Conservation (phyloP, 2,329 filamentous ascomycete genomes). For the Sarocladium oryzae region DNA sequence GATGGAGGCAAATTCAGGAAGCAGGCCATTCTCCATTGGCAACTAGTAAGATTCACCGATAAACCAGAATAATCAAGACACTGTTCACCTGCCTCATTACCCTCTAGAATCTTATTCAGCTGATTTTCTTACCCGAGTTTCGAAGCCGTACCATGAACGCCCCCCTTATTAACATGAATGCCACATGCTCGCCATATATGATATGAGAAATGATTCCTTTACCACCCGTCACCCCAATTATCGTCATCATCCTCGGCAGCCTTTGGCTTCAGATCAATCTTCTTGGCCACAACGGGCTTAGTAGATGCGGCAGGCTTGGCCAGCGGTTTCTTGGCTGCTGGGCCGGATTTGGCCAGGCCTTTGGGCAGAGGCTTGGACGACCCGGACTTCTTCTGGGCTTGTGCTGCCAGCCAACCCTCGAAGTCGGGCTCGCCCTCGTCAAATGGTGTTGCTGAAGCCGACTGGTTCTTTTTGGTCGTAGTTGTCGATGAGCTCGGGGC, state of each 20-base stretch:
- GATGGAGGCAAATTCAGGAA: no score
- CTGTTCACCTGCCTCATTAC: no score
- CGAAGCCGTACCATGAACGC: background rate
- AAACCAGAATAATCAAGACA: no score
- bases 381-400: conserved; percentile 65
- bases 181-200: background rate
- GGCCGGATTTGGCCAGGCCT: conserved; percentile 61
- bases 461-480: conserved; percentile 16
- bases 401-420: conserved; percentile 87
- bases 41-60: no score
- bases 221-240: conserved; percentile 63
- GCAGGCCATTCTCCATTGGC: no score
- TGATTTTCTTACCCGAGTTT: background rate
- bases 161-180: background rate
- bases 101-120: no score
- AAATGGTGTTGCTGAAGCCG: conserved; percentile 45
- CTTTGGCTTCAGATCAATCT: conserved; percentile 63
- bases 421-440: conserved; percentile 93
- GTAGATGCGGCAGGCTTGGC: conserved; percentile 31
- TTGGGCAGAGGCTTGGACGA: conserved; percentile 68
- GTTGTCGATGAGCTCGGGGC: conserved; percentile 19
- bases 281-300: conserved; percentile 49
- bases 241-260: conserved; percentile 51
- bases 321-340: conserved; percentile 31
- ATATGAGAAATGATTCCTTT: conserved; percentile 10